Base-by-base conservation (phyloP, 768 basidiomycete species). In the Naganishia vaughanmartiniae region DNA sequence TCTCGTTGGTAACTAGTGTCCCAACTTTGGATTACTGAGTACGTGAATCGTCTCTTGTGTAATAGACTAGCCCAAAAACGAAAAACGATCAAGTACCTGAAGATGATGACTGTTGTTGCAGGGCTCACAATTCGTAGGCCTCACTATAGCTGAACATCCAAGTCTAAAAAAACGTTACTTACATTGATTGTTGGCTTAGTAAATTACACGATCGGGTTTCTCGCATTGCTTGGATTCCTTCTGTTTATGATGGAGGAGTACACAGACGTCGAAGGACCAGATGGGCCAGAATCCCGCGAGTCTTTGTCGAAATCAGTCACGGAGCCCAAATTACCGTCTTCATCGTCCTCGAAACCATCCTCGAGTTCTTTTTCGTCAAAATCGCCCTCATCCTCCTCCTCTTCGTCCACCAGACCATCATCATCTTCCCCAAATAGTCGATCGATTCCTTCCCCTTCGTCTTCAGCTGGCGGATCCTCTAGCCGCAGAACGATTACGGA, bases 101-200 rank as follows among this genome's bases (percentile, higher is more conserved):
- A 63, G 39, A 63, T 63, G 60, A 63, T 63, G 21, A 45, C 60
- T 30, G 60, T 63, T 10, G 60, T 63, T 45, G 60, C 60, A 4
- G 60, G 42, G 3, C 26, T 63, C 2, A 28, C 60, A 2, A 45
- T 63, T 17, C 15, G 60, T 63, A 45, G 46, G 60, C 34, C 12
- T 15, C 9, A 46, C 46, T 12, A 6, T 12, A 36, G 6, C 36
- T 6, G 15, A 6, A 57, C 12, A 31, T 2, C 4, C 11, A 10
- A 34, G 12, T 14, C 31, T 17, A 28, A 28, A 34, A 10, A 33
- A 57, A 31, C 26, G 31, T 21, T 34, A 31, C 57, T 58, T 39
- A 58, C 34, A 39, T 30, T 42, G 15, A 14, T 19, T 11, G 12
- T 11, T 58, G 4, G n/a, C 19, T 9, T 26, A 63, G 60, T 63